phyloP scores from a whole-genome alignment of 495 filamentous ascomycete genomes.

The Aspergillus baeticus region DNA sequence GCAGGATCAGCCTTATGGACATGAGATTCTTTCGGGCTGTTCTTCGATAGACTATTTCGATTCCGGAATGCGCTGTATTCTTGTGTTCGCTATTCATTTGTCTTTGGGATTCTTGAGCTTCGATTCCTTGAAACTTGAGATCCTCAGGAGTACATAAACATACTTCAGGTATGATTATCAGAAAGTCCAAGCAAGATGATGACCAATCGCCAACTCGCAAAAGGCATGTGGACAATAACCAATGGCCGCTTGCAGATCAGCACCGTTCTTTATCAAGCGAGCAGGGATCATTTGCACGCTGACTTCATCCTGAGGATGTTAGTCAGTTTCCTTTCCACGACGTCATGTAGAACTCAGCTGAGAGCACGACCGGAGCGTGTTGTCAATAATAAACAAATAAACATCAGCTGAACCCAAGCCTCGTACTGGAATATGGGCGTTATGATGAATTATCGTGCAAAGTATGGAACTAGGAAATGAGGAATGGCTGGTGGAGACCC shows the following conservation, averaged over 20 bases:
- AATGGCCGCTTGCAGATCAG: slow-evolving; percentile 26
- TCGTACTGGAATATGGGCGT: not conserved
- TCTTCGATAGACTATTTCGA: no score
- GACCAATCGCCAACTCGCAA: not conserved
- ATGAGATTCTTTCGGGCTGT: no score
- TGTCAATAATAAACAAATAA: not conserved
- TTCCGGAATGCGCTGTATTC: no score
- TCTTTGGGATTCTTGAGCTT: no score
- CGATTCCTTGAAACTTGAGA: no score
- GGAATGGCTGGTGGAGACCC: slow-evolving; percentile 16
- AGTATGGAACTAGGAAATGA: not conserved
- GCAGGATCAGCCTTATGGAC: no score
- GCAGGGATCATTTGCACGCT: slow-evolving; percentile 5
- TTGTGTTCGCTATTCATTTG: no score
- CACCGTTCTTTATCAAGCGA: slow-evolving; percentile 21
- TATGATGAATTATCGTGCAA: not conserved
- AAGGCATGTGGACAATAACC: slow-evolving; percentile 12
- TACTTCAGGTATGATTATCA: not conserved
- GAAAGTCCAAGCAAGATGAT: not conserved
- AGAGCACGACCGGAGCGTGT: not conserved
- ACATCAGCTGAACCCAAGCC: not conserved
- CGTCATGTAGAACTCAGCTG: no score
- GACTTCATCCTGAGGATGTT: no score
- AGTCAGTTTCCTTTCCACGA: no score
- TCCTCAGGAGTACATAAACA: no score